Conservation (phyloP, 306 rosid species). For the Myrica gale region DNA sequence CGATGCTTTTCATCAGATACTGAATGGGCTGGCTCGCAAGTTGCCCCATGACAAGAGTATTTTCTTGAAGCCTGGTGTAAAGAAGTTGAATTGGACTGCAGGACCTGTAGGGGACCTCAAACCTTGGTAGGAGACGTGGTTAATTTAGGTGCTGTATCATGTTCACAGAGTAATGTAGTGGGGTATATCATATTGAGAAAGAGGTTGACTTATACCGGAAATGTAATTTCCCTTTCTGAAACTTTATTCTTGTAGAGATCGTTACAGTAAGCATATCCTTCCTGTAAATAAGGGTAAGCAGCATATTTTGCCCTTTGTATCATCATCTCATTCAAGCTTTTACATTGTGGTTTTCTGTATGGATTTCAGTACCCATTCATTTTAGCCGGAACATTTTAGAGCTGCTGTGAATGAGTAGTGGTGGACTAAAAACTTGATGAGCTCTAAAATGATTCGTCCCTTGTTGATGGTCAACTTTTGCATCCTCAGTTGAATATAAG, state of each 20-base stretch:
- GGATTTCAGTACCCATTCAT: background rate
- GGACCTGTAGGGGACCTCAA: constrained; percentile 89
- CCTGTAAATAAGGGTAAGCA: background rate
- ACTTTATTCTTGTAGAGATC: background rate
- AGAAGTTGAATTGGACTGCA: constrained; percentile 84
- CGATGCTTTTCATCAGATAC: constrained; percentile 94
- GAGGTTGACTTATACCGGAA: background rate
- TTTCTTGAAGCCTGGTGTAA: constrained; percentile 64
- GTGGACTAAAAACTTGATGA: no score
- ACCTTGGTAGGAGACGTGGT: constrained; percentile 53
- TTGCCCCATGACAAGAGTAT: constrained; percentile 61
- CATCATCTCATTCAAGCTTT: background rate
- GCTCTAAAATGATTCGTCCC: no score
- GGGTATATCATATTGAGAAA: background rate
- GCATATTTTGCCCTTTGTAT: background rate
- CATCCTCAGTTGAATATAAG: no score
- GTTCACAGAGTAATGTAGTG: background rate
- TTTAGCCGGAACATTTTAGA: no score
- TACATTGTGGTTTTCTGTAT: background rate
- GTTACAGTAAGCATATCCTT: background rate
- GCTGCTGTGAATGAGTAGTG: no score
- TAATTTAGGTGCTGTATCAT: background rate
- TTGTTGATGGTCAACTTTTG: no score
- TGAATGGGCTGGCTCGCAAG: constrained; percentile 94
- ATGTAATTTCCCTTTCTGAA: background rate